Percentiles rank a stretch among this genome's conserved stretches.
These are phyloP conservation scores for Pulveroboletus ravenelii DNA, from an alignment of 768 basidiomycete species.

Conservation along the genomic window DNA sequence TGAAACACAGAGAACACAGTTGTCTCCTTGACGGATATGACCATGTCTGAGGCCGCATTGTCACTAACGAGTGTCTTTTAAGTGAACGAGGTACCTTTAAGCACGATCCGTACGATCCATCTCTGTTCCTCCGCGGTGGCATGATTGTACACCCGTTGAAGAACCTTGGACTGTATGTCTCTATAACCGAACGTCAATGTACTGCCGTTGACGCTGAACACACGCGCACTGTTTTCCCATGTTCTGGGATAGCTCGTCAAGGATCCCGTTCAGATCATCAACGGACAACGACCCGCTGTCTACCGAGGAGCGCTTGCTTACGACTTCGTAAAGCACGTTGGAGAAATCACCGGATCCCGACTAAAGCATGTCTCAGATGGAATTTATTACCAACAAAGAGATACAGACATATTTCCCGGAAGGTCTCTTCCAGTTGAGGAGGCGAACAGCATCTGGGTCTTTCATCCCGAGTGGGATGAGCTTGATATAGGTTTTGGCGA, in stretches of 20 bases:
- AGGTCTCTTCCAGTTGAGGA: constrained; percentile 90
- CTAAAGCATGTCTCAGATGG: constrained; percentile 32
- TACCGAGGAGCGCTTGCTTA: constrained; percentile 78
- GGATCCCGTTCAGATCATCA: constrained; percentile 75
- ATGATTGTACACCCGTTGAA: constrained; percentile 73
- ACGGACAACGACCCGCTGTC: constrained; percentile 70
- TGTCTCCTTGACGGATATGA: constrained; percentile 90
- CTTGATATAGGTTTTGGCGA: constrained; percentile 90
- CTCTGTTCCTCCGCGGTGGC: constrained; percentile 84
- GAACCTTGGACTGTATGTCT: constrained; percentile 66
- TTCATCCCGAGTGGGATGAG: constrained; percentile 78
- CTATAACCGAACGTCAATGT: constrained; percentile 38
- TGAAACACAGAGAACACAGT: constrained; percentile 90
- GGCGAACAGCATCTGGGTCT: constrained; percentile 74
- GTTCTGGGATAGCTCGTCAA: constrained; percentile 72
- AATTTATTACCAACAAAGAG: neutral
- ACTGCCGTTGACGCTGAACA: neutral
- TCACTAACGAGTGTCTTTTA: neutral
- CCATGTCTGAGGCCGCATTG: constrained; percentile 57
- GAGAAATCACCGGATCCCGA: constrained; percentile 83
- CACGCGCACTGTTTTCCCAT: constrained; percentile 67
- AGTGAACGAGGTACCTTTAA: constrained; percentile 62
- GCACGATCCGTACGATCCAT: constrained; percentile 94
- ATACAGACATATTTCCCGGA: constrained; percentile 57
- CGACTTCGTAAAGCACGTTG: constrained; percentile 79